Conservation (phyloP, 2,329 filamentous ascomycete species). For the Parastagonospora avenae region DNA sequence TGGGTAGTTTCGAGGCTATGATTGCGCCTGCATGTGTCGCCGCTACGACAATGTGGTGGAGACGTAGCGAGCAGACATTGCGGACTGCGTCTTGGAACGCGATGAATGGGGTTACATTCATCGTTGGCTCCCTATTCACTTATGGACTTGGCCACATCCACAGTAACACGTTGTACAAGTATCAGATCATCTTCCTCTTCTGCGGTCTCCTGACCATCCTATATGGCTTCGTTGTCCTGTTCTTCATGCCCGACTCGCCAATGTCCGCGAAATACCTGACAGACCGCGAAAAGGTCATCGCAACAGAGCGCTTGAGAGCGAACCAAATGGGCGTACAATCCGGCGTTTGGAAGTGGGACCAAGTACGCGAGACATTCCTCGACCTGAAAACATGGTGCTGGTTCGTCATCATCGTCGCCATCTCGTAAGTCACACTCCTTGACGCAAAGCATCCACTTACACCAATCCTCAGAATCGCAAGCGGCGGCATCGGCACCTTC, state of each 20-base stretch:
- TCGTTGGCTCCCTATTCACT: constrained; percentile 61
- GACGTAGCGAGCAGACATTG: constrained; percentile 61
- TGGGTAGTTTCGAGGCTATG: constrained; percentile 47
- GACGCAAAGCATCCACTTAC: constrained; percentile 37
- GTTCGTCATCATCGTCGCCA: constrained; percentile 59
- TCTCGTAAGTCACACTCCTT: constrained; percentile 19
- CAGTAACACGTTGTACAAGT: constrained; percentile 49
- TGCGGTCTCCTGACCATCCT: constrained; percentile 52
- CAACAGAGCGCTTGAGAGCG: constrained; percentile 22
- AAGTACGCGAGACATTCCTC: constrained; percentile 26
- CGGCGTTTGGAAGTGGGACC: constrained; percentile 77
- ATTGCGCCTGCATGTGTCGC: constrained; percentile 60
- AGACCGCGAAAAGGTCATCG: constrained; percentile 23
- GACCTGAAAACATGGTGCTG: constrained; percentile 50
- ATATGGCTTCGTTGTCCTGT: constrained; percentile 49
- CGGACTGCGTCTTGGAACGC: constrained; percentile 63
- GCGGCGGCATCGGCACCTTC: constrained; percentile 66
- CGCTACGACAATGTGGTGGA: constrained; percentile 66
- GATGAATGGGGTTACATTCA: constrained; percentile 65
- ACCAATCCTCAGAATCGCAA: constrained; percentile 56
- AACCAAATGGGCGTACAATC: constrained; percentile 64
- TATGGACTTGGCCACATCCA: constrained; percentile 63
- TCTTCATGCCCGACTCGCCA: constrained; percentile 53
- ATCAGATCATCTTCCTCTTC: constrained; percentile 54
- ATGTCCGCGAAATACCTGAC: constrained; percentile 40